A percentile compares a stretch with the other conserved stretches of the same genome.
phyloP scores from a whole-genome alignment of 176 grass and related monocot species.

The bread wheat (Triticum aestivum) region IWGSC_CS_RefSeq_v2.1 NC_057794.1:365677153-365677652 shows the following conservation, averaged over 20 bases:
- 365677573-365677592: slow-evolving; percentile 22
- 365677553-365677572: slow-evolving; percentile 56
- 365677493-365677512: not conserved
- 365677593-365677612: not conserved
- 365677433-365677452: slow-evolving; percentile 21
- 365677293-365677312: not conserved
- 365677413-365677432: slow-evolving; percentile 11
- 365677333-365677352: slow-evolving; percentile 9
- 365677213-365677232: not conserved
- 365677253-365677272: not conserved
- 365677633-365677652: slow-evolving; percentile 3
- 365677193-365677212: not conserved
- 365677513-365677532: slow-evolving; percentile 50
- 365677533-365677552: slow-evolving; percentile 48
- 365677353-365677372: not conserved
- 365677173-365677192: not conserved
- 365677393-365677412: not conserved
- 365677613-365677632: not conserved
- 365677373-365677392: not conserved
- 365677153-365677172: not conserved
- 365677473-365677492: slow-evolving; percentile 4
- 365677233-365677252: not conserved
- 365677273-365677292: not conserved
- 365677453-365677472: not conserved
- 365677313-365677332: slow-evolving; percentile 11